phyloP scores from a whole-genome alignment of 768 basidiomycete species.

The Leccinum olivaceopallidum region DNA sequence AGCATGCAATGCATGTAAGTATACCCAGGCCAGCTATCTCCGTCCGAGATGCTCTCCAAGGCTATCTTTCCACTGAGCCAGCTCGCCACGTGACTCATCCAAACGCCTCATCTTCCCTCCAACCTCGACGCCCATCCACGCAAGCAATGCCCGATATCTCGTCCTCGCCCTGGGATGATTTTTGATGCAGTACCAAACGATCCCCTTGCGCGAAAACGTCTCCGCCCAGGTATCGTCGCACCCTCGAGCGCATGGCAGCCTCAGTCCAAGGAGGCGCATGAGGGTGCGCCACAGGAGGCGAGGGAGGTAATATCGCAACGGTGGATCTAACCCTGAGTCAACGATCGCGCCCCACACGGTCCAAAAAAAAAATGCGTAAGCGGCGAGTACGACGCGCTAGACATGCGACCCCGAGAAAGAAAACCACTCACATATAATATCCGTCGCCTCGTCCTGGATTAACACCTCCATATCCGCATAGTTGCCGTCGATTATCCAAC shows the following conservation, averaged over 20 bases:
- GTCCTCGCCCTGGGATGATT: constrained; percentile 34
- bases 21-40: constrained; percentile 6
- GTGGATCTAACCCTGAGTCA: constrained; percentile 66
- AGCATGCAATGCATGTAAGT: neutral
- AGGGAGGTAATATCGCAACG: constrained; percentile 59
- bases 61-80: constrained; percentile 39
- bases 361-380: neutral
- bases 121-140: constrained; percentile 19
- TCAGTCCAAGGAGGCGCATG: constrained; percentile 40
- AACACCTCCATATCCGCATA: constrained; percentile 37
- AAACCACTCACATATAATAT: constrained; percentile 49
- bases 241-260: constrained; percentile 46
- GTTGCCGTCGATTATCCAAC: constrained; percentile 59
- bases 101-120: constrained; percentile 48
- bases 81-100: constrained; percentile 50
- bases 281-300: constrained; percentile 56
- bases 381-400: neutral
- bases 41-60: constrained; percentile 13
- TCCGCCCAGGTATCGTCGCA: constrained; percentile 44
- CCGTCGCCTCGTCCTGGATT: constrained; percentile 43
- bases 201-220: constrained; percentile 47
- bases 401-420: neutral
- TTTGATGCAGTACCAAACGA: constrained; percentile 51
- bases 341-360: neutral
- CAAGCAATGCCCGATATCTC: constrained; percentile 20